phyloP scores from a whole-genome alignment of 495 filamentous ascomycete species.

The Tuber melanosporum region DNA sequence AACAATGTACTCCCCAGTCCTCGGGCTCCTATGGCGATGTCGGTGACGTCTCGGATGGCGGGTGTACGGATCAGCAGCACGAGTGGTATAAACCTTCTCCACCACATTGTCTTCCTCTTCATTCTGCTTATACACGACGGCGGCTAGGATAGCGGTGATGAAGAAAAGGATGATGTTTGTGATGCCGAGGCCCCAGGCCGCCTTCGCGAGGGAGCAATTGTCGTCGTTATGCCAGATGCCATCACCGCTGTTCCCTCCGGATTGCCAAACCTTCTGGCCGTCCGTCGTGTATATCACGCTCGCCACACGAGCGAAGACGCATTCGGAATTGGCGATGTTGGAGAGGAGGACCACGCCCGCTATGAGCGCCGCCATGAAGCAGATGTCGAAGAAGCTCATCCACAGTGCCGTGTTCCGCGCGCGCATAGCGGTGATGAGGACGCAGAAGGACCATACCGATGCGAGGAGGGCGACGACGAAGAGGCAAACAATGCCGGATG shows the following conservation, averaged over 20 bases:
- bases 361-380: slow-evolving; percentile 28
- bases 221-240: slow-evolving; percentile 22
- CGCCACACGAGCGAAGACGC: neutral
- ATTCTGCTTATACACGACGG: slow-evolving; percentile 25
- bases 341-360: slow-evolving; percentile 30
- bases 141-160: slow-evolving; percentile 34
- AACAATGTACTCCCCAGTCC: slow-evolving; percentile 19
- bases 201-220: slow-evolving; percentile 33
- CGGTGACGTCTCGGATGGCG: slow-evolving; percentile 16
- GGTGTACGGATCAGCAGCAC: neutral
- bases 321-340: slow-evolving; percentile 29
- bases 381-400: slow-evolving; percentile 33
- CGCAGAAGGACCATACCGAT: slow-evolving; percentile 39
- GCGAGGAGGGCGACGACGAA: slow-evolving; percentile 39
- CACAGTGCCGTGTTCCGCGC: slow-evolving; percentile 40
- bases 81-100: slow-evolving; percentile 22
- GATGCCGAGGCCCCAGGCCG: slow-evolving; percentile 37
- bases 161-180: slow-evolving; percentile 38
- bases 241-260: neutral
- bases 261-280: slow-evolving; percentile 2
- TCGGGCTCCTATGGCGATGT: slow-evolving; percentile 21
- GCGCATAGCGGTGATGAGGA: slow-evolving; percentile 32
- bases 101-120: slow-evolving; percentile 17
- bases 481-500: slow-evolving; percentile 27
- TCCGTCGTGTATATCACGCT: slow-evolving; percentile 9